Conservation (phyloP, 2,329 filamentous ascomycete species). For the Pseudogymnoascus sp. region DNA sequence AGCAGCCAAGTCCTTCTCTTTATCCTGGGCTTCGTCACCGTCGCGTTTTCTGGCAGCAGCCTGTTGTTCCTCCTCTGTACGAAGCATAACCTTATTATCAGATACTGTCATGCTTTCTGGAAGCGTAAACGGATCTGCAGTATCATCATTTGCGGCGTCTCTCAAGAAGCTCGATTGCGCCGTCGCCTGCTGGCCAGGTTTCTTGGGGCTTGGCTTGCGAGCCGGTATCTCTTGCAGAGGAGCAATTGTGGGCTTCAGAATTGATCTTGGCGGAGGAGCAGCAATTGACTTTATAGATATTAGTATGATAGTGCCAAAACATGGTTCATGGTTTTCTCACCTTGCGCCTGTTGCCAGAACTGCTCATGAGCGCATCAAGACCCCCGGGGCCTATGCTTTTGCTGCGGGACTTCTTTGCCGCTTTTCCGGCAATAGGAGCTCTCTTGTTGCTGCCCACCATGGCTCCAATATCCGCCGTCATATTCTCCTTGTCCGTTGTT, state of each 20-base stretch:
- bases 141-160: not conserved
- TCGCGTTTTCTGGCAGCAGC: conserved; percentile 63
- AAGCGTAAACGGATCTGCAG: not conserved
- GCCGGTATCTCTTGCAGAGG: conserved; percentile 60
- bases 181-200: not conserved
- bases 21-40: conserved; percentile 53
- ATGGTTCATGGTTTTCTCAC: conserved; percentile 43
- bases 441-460: conserved; percentile 22
- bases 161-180: not conserved
- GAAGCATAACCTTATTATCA: conserved; percentile 52
- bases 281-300: conserved; percentile 21
- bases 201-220: conserved; percentile 42
- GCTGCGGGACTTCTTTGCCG: conserved; percentile 67
- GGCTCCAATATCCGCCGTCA: conserved; percentile 57
- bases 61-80: conserved; percentile 65
- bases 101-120: conserved; percentile 15
- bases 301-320: conserved; percentile 14
- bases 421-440: conserved; percentile 18
- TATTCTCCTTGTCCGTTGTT: conserved; percentile 68
- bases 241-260: conserved; percentile 73
- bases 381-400: conserved; percentile 95
- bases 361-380: conserved; percentile 70
- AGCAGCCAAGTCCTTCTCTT: conserved; percentile 58
- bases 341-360: conserved; percentile 70
- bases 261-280: conserved; percentile 54